Base-by-base conservation (phyloP, 2,329 filamentous ascomycete genomes). In the Hymenoscyphus linearis region DNA sequence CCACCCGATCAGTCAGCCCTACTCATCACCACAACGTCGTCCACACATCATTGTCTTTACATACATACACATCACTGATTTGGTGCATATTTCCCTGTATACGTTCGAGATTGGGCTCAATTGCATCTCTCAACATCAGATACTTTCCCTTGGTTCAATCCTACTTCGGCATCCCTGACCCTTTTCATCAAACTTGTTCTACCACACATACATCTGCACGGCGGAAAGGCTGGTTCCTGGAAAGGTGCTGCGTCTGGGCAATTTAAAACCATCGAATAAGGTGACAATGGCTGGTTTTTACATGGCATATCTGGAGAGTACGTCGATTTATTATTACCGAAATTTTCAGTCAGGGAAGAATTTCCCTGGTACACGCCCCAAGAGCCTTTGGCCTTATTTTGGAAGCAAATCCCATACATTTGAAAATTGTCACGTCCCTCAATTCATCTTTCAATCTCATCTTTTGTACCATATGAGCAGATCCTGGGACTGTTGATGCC, bases 221-320 rank as follows among this genome's bases (percentile, higher is more conserved):
- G 60, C 64, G 37, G 65, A 60, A 62, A 61, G 55, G 61, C 40
- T 60, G 62, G 60, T 67, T 68, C 60, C 65, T 66, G 64, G 59
- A 60, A 59, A 50, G 18, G 10, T 10, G 10, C 18, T 22, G 22
- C 44, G 44, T 57, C 60, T 58, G 6, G 59, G 56, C 60, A 64
- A 58, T 60, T 63, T 64, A 62, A 64, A 50, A 55, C 64, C 65
- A 59, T 66, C 50, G 58, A 64, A 62, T 65, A 40, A 60, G 64
- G 55, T 62, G 57, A 81, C 68, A 65, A 87, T 87, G 84, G 80
- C 79, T 69, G 85, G 85, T 66, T 87, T 86, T 72, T 87, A 87
- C 72, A 87, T 87, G 81, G 70, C 70, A 69, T 73, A 73, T 70
- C 61, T 73, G 62, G 71, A 72, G 67, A 72, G 71, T 73, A 73